Evolutionary conservation across 768 basidiomycete species (phyloP).

Genomic region (Tephrocybe rancida): DNA sequence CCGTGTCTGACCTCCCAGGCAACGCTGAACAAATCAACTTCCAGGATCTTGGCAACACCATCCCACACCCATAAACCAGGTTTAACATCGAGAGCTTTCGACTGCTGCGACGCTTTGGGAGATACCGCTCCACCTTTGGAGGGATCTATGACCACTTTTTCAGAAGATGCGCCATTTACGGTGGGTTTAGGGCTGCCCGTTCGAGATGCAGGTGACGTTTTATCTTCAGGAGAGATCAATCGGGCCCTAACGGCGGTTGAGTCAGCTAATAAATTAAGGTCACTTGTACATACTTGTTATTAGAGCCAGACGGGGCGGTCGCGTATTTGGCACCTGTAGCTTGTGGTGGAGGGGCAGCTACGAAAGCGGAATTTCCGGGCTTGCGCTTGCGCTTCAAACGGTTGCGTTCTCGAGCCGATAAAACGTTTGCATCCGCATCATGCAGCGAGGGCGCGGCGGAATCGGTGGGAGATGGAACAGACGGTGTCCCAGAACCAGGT

Average conservation of each 20-base stretch:
- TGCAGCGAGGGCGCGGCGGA: slow-evolving; percentile 39
- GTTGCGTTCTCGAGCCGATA: slow-evolving; percentile 93
- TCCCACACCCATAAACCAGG: slow-evolving; percentile 87
- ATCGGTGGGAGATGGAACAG: slow-evolving; percentile 53
- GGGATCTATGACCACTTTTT: slow-evolving; percentile 79
- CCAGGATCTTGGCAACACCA: slow-evolving; percentile 75
- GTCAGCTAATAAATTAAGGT: neutral
- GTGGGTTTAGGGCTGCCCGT: slow-evolving; percentile 57
- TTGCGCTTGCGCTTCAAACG: slow-evolving; percentile 95
- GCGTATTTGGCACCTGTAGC: slow-evolving; percentile 61
- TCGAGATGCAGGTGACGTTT: slow-evolving; percentile 50
- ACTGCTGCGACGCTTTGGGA: slow-evolving; percentile 75
- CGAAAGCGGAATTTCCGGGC: slow-evolving; percentile 80
- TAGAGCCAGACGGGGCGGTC: slow-evolving; percentile 54
- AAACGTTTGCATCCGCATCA: slow-evolving; percentile 50
- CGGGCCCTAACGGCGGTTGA: slow-evolving; percentile 55
- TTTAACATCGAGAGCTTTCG: slow-evolving; percentile 75
- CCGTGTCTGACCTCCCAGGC: slow-evolving; percentile 96
- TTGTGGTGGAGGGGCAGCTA: slow-evolving; percentile 71
- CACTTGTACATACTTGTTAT: slow-evolving; percentile 52
- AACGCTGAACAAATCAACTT: slow-evolving; percentile 81
- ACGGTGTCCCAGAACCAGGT: slow-evolving; percentile 48
- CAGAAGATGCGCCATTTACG: slow-evolving; percentile 41
- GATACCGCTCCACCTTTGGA: slow-evolving; percentile 84
- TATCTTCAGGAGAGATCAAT: slow-evolving; percentile 67